These are phyloP conservation scores for Rosa persica DNA, from an alignment of 306 rosid species.

Conservation along the genomic window DNA sequence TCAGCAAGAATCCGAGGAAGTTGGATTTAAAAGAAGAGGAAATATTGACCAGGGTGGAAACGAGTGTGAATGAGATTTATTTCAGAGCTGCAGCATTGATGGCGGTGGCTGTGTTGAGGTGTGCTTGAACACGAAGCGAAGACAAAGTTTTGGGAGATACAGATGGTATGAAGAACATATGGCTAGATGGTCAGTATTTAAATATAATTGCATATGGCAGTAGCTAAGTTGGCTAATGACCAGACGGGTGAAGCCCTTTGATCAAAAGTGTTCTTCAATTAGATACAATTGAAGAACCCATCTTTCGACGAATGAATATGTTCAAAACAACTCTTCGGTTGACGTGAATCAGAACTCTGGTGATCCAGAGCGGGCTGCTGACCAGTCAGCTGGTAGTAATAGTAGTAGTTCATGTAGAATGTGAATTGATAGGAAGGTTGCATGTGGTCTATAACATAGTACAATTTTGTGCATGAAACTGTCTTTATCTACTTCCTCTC, in stretches of 20 bases:
- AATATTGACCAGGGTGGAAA: slow-evolving; percentile 54
- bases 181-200: slow-evolving; percentile 2
- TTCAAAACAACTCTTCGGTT: neutral
- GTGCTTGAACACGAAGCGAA: slow-evolving; percentile 52
- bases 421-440: slow-evolving; percentile 4
- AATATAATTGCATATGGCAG: slow-evolving; percentile 14
- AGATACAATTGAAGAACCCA: neutral
- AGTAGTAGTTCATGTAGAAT: slow-evolving; percentile 2
- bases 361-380: neutral
- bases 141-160: neutral
- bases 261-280: neutral
- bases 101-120: slow-evolving; percentile 56
- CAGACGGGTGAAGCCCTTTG: slow-evolving; percentile 12
- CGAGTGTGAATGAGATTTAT: slow-evolving; percentile 53
- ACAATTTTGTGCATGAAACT: slow-evolving; percentile 11
- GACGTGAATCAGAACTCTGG: slow-evolving; percentile 8
- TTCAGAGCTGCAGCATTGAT: slow-evolving; percentile 62
- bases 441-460: slow-evolving; percentile 5
- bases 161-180: slow-evolving; percentile 15
- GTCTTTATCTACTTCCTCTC: neutral
- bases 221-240: slow-evolving; percentile 26
- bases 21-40: slow-evolving; percentile 57
- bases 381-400: slow-evolving; percentile 5
- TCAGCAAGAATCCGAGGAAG: slow-evolving; percentile 58
- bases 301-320: neutral